Base-by-base conservation (phyloP, 108 stramenopile genomes). In the Cyclostephanos invisitatus region DNA sequence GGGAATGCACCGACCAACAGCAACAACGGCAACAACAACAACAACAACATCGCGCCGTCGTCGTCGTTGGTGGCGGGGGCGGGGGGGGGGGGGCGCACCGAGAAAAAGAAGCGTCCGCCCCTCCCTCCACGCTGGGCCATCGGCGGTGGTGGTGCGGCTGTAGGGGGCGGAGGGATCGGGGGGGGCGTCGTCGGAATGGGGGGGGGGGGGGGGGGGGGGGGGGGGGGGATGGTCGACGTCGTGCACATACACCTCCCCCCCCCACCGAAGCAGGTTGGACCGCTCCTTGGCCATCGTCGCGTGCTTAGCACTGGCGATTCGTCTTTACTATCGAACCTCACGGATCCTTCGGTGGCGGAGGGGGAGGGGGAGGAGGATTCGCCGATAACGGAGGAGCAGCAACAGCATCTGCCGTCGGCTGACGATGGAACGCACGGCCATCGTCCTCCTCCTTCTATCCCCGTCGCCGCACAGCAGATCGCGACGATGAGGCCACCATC, bases 231-330 rank as follows among this genome's bases (percentile, higher is more conserved):
- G 36, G 60, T 57, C 21, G 65, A 68, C 55, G 51, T 60, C 7
- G 72, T 59, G 10, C 51, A 32, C 1, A 60, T 46, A 1, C 56
- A 46, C 29, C 58, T 59, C 22, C 60, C 62, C 9, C 62, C 62
- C 0, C 72, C 72, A 7, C 72, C 67, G 7, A 67, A 73, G 51
- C 72, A 73, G 42, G 32, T 71, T 28, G 70, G 69, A 17, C 62
- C 59, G 7, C 14, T 80, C 5, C 14, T 80, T 1, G 51, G 54
- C 46, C 78, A 80, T 62, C 67, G 72, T n/a, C 67, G 78, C 15
- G 72, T 73, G 9, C 36, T 69, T 8, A 68, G 67, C 37, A 73
- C 78, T 0, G 78, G 78, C 5, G 78, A 80, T 46, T 72, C 71
- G 0, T 73, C 72, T 0, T 66, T 62, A 7, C 35, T 80, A 24